phyloP scores from a whole-genome alignment of 306 rosid species.

The Amphicarpaea edgeworthii region DNA sequence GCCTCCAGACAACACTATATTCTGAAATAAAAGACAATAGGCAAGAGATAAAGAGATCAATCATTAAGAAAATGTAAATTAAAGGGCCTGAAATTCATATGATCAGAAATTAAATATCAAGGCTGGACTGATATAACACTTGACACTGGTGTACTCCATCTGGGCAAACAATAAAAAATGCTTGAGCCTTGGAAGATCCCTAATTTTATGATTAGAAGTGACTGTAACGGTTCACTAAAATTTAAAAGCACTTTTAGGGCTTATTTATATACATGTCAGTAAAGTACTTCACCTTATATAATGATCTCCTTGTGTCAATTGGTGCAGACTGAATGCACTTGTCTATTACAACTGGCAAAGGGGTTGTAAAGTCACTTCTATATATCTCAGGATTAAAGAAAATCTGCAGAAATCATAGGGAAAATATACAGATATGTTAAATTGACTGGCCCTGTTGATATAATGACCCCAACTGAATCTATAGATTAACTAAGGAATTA shows the following conservation, averaged over 20 bases:
- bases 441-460: slow-evolving; percentile 16
- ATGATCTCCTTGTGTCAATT: slow-evolving; percentile 95
- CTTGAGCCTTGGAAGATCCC: slow-evolving; percentile 23
- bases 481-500: slow-evolving; percentile 6
- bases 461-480: slow-evolving; percentile 32
- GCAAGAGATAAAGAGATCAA: slow-evolving; percentile 11
- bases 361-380: slow-evolving; percentile 78
- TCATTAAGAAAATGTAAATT: slow-evolving; percentile 7
- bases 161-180: slow-evolving; percentile 35
- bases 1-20: slow-evolving; percentile 95
- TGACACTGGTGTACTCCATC: neutral
- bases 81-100: slow-evolving; percentile 3
- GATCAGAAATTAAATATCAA: neutral
- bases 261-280: slow-evolving; percentile 30
- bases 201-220: slow-evolving; percentile 3
- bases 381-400: slow-evolving; percentile 97
- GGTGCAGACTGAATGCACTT: slow-evolving; percentile 99
- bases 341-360: slow-evolving; percentile 91
- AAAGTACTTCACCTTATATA: slow-evolving; percentile 78
- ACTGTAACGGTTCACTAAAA: slow-evolving; percentile 1
- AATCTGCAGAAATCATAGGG: slow-evolving; percentile 60
- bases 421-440: slow-evolving; percentile 16
- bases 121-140: slow-evolving; percentile 21
- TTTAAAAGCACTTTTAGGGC: slow-evolving; percentile 7
- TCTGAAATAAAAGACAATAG: slow-evolving; percentile 59